These are phyloP conservation scores for Naganishia albida DNA, from an alignment of 1,284 basidiomycete genomes.

Conservation along the genomic window DNA sequence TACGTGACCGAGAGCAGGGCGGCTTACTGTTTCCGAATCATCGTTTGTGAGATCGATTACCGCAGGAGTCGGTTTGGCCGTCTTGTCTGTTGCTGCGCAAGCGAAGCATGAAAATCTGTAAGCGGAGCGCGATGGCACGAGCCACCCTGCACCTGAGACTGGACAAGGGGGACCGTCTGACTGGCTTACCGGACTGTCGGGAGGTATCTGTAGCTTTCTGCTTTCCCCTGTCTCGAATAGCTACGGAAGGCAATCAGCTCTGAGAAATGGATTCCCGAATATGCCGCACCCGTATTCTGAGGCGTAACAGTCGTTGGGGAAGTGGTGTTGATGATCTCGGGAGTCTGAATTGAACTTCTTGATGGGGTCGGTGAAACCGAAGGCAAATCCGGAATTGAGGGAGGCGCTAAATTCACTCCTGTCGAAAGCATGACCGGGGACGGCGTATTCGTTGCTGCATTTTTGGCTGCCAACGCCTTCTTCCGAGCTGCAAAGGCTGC, in stretches of 20 bases:
- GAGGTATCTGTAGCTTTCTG: not conserved
- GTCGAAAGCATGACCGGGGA: slow-evolving; percentile 1
- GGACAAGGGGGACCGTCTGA: too few species aligned
- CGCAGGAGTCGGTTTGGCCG: not conserved
- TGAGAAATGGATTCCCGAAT: not conserved
- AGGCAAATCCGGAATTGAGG: not conserved
- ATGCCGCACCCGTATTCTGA: not conserved
- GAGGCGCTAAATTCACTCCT: not conserved
- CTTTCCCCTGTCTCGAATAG: slow-evolving; percentile 6
- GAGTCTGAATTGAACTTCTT: not conserved
- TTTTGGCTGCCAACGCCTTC: not conserved
- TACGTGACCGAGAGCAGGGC: too few species aligned
- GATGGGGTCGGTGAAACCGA: not conserved
- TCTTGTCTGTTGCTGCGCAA: not conserved
- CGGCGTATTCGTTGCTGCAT: not conserved
- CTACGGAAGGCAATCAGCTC: not conserved
- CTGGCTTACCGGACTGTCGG: slow-evolving; percentile 5
- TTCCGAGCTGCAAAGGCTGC: slow-evolving; percentile 14
- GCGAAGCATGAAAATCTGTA: not conserved
- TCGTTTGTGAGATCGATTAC: not conserved
- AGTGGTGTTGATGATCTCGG: too few species aligned
- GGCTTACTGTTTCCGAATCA: slow-evolving; percentile 10
- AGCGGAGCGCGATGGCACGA: not conserved
- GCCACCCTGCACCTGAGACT: not conserved
- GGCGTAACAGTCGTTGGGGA: not conserved